Percentiles rank a stretch among this genome's conserved stretches.
phyloP scores from a whole-genome alignment of 2,329 filamentous ascomycete species.

The Claviceps purpurea region DNA sequence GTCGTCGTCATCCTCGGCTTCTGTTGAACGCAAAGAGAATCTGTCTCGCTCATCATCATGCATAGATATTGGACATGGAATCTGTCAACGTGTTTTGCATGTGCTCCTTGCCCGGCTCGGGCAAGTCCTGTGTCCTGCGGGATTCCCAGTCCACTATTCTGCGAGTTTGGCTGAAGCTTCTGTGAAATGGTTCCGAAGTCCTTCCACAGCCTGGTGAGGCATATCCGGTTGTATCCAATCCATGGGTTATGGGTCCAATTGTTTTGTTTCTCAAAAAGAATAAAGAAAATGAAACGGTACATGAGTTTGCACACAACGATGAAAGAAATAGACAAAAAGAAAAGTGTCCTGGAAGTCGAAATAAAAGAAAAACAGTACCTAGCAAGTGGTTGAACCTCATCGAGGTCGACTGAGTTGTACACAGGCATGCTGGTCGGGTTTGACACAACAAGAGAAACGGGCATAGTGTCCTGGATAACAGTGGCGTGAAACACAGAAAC shows the following conservation, averaged over 20 bases:
- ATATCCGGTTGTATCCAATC: neutral
- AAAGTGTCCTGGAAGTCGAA: slow-evolving; percentile 26
- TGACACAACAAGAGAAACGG: slow-evolving; percentile 32
- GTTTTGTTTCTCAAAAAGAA: slow-evolving; percentile 7
- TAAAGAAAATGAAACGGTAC: slow-evolving; percentile 12
- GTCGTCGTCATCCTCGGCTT: neutral
- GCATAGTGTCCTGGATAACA: slow-evolving; percentile 24
- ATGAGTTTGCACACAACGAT: slow-evolving; percentile 8
- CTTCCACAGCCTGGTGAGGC: neutral
- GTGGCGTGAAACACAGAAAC: slow-evolving; percentile 1
- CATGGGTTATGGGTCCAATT: neutral
- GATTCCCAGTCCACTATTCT: neutral
- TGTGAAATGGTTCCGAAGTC: neutral
- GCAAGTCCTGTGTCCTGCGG: slow-evolving; percentile 7
- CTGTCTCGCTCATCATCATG: slow-evolving; percentile 5
- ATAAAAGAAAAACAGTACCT: slow-evolving; percentile 46
- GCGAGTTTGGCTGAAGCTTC: neutral
- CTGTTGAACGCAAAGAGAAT: neutral
- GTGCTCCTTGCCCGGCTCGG: slow-evolving; percentile 6
- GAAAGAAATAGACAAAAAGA: slow-evolving; percentile 13
- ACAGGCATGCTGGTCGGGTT: slow-evolving; percentile 38
- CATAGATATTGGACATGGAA: neutral
- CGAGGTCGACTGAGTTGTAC: slow-evolving; percentile 40
- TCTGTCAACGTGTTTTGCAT: neutral
- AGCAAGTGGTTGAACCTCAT: slow-evolving; percentile 46